Evolutionary conservation across 257 asterid species (phyloP), one percentile per base, ranked within the genome.

Genomic region (Henckelia pumila): DNA sequence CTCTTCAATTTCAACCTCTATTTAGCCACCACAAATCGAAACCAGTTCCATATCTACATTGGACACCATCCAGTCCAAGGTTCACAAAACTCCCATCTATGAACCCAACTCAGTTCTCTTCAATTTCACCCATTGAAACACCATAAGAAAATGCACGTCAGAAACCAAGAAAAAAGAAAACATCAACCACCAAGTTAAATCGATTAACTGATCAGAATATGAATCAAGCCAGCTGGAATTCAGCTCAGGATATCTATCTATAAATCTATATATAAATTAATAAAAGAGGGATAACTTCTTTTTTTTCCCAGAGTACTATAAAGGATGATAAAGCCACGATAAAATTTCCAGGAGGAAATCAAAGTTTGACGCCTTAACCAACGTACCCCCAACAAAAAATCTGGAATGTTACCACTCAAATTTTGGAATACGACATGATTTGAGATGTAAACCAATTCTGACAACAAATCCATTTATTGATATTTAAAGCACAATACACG

Each of bases 321-420:
- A 44, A 26, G 2, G 69, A 68, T 52, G 50, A 66, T 71, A 58
- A 62, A 71, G 63, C 59, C 21, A 25, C 61, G 59, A 66, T 53
- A 1, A 14, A 22, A 28, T 56, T 56, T 77, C 60, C 25, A 76
- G 68, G 70, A 62, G 68, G 33, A 66, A 26, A 72, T 76, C 79
- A 72, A 56, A 3, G 79, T 71, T 83, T 55, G 80, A 83, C 72
- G 78, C 83, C 57, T 57, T 28, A 25, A 72, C 79, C 86, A 76
- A 83, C 76, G 77, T 70, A 75, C 74, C 80, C 80, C 53, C 67
- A 56, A 64, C 17, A 57, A 63, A 67, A 67, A 57, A 22, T 63
- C 72, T 50, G 75, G 67, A 72, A 72, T 14, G 59, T 59, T 59
- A 35, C 60, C 35, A 25, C 66, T 29, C 75, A 73, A 2, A 67